Conservation (phyloP, 805 yeast genomes). For the Saturnispora quitensis region DNA sequence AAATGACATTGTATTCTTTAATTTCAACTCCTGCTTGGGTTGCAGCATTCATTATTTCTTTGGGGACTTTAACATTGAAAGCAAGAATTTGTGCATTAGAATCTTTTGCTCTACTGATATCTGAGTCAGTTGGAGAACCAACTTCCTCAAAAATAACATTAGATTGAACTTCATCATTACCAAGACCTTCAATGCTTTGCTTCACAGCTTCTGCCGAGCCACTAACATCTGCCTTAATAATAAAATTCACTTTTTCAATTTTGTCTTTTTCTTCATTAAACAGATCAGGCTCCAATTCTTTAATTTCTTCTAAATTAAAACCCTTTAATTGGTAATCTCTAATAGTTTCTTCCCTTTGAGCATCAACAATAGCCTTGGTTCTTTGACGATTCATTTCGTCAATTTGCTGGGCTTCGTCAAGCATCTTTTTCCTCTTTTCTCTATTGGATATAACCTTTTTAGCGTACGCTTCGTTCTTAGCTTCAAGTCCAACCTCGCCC, state of each 20-base stretch:
- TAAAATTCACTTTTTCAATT: conserved; percentile 41
- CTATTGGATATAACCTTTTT: conserved; percentile 67
- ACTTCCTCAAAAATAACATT: conserved; percentile 66
- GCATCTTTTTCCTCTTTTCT: conserved; percentile 39
- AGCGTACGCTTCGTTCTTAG: conserved; percentile 63
- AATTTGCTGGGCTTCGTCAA: conserved; percentile 54
- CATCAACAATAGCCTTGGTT: conserved; percentile 42
- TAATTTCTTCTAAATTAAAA: conserved; percentile 39
- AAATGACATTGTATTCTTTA: conserved; percentile 68
- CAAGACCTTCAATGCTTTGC: conserved; percentile 73
- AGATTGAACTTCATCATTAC: conserved; percentile 75
- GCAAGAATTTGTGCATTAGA: conserved; percentile 69
- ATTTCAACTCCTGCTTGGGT: conserved; percentile 47
- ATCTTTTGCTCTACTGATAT: conserved; percentile 56
- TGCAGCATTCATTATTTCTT: conserved; percentile 52
- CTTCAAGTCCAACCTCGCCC: conserved; percentile 77
- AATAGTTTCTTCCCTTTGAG: conserved; percentile 42
- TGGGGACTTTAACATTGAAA: conserved; percentile 66
- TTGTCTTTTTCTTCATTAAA: conserved; percentile 25
- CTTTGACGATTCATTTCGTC: conserved; percentile 64
- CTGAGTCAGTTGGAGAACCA: conserved; percentile 64
- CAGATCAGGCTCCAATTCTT: conserved; percentile 26
- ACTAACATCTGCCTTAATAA: conserved; percentile 83
- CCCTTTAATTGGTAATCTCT: conserved; percentile 57
- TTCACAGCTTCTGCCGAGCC: conserved; percentile 92